phyloP scores from a whole-genome alignment of 441 rosid species.

The Dalechampia spathulata region DNA sequence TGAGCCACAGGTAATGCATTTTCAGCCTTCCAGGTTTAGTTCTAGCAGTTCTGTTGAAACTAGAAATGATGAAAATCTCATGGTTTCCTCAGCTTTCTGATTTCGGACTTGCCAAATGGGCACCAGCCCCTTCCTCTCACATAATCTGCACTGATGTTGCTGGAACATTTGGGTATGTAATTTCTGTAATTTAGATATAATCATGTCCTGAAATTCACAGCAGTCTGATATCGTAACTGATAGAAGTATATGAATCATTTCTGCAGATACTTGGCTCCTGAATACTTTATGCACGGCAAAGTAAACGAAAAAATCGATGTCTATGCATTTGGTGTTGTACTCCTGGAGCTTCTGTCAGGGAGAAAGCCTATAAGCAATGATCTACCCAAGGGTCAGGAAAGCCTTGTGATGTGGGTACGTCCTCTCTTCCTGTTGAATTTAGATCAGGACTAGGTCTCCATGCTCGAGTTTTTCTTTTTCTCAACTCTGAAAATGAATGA shows the following conservation, averaged over 20 bases:
- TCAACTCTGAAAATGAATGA: conserved; percentile 44
- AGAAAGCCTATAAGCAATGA: conserved; percentile 69
- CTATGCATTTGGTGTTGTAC: conserved; percentile 82
- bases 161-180: conserved; percentile 82
- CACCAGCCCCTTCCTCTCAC: conserved; percentile 44
- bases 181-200: conserved; percentile 5
- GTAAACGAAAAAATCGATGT: conserved; percentile 86
- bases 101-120: conserved; percentile 88
- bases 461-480: no score
- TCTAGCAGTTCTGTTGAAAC: conserved; percentile 1
- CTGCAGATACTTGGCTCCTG: conserved; percentile 91
- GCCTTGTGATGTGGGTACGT: conserved; percentile 96
- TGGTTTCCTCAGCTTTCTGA: conserved; percentile 67
- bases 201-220: not conserved
- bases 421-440: not conserved
- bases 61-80: not conserved
- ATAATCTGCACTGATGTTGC: conserved; percentile 62
- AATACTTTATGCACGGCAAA: conserved; percentile 87
- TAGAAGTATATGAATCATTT: not conserved
- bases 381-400: conserved; percentile 70
- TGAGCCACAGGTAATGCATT: conserved; percentile 64
- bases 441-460: not conserved
- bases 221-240: not conserved
- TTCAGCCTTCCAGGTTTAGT: conserved; percentile 10
- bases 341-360: conserved; percentile 86